phyloP scores from a whole-genome alignment of 192 early-diverging fungal genomes.

The Gigaspora rosea region DNA sequence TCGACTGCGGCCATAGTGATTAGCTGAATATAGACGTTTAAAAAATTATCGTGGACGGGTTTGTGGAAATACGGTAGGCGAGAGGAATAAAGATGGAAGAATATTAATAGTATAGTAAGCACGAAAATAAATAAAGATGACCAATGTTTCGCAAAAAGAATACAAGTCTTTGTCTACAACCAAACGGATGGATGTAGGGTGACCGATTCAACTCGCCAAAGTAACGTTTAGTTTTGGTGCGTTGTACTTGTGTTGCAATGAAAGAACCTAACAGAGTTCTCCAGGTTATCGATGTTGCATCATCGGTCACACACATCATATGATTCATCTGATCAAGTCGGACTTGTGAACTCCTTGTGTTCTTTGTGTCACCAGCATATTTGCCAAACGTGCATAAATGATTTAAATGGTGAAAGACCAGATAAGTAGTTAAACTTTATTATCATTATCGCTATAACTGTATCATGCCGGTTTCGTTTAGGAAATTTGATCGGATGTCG shows the following conservation, averaged over 20 bases:
- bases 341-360: too few relatives aligned
- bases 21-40: neutral
- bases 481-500: too few relatives aligned
- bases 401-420: too few relatives aligned
- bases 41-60: neutral
- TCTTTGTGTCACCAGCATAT: too few relatives aligned
- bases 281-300: neutral
- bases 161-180: neutral
- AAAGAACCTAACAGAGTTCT: neutral
- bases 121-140: neutral
- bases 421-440: too few relatives aligned
- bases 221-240: conserved; percentile 8
- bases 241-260: conserved; percentile 29
- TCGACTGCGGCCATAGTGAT: conserved; percentile 29
- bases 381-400: too few relatives aligned
- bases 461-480: too few relatives aligned
- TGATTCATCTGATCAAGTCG: too few relatives aligned
- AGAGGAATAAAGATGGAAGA: neutral
- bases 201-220: conserved; percentile 2
- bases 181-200: conserved; percentile 1
- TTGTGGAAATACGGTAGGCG: neutral
- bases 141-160: conserved; percentile 7
- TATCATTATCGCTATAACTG: too few relatives aligned
- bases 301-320: conserved; percentile 5
- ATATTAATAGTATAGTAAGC: too few relatives aligned